Percentiles rank a stretch among this genome's conserved stretches.
Conservation (phyloP, 495 filamentous ascomycete genomes). For the Pyrenopolyporus hunteri region DNA sequence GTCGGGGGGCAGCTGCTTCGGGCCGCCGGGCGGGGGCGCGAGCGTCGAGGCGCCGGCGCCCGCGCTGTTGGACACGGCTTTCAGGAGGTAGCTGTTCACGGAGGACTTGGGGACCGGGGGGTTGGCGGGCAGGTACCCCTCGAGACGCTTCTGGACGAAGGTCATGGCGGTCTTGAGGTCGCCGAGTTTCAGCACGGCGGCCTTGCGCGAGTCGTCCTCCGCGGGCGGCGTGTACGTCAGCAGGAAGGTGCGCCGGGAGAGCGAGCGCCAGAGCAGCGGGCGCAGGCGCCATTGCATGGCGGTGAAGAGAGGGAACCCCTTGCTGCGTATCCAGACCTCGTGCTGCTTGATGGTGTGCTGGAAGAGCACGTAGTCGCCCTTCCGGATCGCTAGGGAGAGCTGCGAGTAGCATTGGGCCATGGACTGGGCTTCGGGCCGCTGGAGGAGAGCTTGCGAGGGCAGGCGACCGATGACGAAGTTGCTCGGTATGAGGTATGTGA, state of each 20-base stretch:
- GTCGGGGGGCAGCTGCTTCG: constrained; percentile 53
- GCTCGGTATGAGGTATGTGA: constrained; percentile 81
- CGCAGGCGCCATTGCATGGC: constrained; percentile 68
- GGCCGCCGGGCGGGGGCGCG: constrained; percentile 53
- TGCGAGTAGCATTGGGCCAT: constrained; percentile 77
- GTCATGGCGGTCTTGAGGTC: constrained; percentile 59
- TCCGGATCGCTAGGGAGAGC: constrained; percentile 71
- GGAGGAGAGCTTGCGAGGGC: constrained; percentile 68
- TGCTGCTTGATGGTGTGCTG: constrained; percentile 63
- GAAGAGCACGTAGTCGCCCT: constrained; percentile 81
- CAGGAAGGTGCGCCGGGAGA: constrained; percentile 76
- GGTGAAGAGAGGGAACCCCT: constrained; percentile 74
- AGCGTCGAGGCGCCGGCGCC: constrained; percentile 42
- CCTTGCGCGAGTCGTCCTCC: constrained; percentile 58
- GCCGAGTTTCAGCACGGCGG: constrained; percentile 62
- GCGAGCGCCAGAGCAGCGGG: constrained; percentile 81
- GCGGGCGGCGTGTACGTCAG: constrained; percentile 60
- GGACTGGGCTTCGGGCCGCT: constrained; percentile 71
- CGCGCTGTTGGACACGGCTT: constrained; percentile 49
- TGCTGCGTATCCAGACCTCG: constrained; percentile 75
- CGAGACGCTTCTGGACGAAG: constrained; percentile 58
- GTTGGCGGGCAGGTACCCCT: constrained; percentile 52
- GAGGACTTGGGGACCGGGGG: constrained; percentile 29
- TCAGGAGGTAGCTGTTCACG: constrained; percentile 49
- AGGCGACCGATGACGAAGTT: constrained; percentile 89